phyloP scores from a whole-genome alignment of 805 yeast genomes.

The Brettanomyces bruxellensis region DNA sequence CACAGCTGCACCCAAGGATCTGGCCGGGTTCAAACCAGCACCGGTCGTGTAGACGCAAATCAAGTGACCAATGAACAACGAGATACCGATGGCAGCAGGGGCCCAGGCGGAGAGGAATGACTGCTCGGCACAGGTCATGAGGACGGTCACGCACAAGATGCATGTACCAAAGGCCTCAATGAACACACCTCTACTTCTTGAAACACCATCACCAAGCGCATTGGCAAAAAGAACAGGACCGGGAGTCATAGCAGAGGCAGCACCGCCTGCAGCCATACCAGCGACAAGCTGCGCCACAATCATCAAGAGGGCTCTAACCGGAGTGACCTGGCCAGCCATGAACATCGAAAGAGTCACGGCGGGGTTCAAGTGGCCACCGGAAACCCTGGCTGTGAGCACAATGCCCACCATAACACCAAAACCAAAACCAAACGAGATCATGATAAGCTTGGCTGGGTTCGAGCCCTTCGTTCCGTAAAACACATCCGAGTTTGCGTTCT shows the following conservation, averaged over 20 bases:
- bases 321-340: conserved; percentile 66
- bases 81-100: conserved; percentile 75
- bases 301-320: conserved; percentile 60
- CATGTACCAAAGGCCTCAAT: conserved; percentile 76
- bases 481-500: conserved; percentile 52
- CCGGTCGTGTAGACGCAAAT: conserved; percentile 78
- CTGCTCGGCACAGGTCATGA: conserved; percentile 79
- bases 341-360: conserved; percentile 72
- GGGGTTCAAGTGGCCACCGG: conserved; percentile 89
- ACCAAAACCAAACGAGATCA: conserved; percentile 84
- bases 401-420: conserved; percentile 73
- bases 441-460: conserved; percentile 55
- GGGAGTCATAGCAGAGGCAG: conserved; percentile 78
- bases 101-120: conserved; percentile 69
- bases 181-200: conserved; percentile 68
- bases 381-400: conserved; percentile 59
- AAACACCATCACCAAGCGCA: conserved; percentile 60
- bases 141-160: conserved; percentile 64
- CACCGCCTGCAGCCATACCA: conserved; percentile 91
- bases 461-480: conserved; percentile 23
- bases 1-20: conserved; percentile 77
- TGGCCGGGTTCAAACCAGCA: conserved; percentile 88
- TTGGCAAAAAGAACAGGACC: conserved; percentile 68
- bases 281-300: conserved; percentile 64
- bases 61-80: conserved; percentile 76